A percentile compares a stretch with the other conserved stretches of the same genome.
phyloP scores from a whole-genome alignment of 78 protist genomes.

The Monocercomonoides exilis region DNA sequence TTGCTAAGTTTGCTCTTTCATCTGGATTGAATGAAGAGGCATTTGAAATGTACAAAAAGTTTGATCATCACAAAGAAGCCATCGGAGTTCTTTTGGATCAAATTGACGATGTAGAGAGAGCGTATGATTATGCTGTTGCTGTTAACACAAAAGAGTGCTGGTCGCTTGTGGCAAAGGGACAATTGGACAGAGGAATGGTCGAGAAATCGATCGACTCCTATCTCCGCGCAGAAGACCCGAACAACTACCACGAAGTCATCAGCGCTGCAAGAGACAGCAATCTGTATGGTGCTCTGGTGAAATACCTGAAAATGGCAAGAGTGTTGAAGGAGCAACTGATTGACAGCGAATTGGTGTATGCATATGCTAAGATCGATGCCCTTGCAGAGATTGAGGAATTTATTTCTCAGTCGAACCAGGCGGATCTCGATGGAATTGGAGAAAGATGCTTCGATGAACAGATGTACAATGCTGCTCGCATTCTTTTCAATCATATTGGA shows the following conservation, averaged over 20 bases:
- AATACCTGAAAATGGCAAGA: conserved; percentile 83
- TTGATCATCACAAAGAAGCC: conserved; percentile 73
- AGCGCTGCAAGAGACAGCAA: conserved; percentile 49
- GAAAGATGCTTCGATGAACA: conserved; percentile 86
- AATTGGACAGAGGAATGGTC: conserved; percentile 63
- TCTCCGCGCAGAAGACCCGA: conserved; percentile 75
- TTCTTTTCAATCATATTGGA: conserved; percentile 76
- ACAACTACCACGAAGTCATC: conserved; percentile 31
- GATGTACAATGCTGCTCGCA: conserved; percentile 87
- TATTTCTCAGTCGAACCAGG: conserved; percentile 69
- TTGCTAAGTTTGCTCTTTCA: conserved; percentile 84
- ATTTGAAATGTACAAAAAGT: conserved; percentile 89
- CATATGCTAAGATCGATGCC: conserved; percentile 82
- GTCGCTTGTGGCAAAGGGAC: conserved; percentile 79
- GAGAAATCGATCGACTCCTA: conserved; percentile 56
- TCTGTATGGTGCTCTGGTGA: conserved; percentile 58
- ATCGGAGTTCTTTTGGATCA: conserved; percentile 58
- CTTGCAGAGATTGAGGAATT: conserved; percentile 95
- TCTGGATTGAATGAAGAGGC: conserved; percentile 92
- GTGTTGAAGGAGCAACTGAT: conserved; percentile 70
- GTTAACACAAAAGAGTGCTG: conserved; percentile 79
- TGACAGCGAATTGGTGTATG: conserved; percentile 88
- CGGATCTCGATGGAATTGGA: conserved; percentile 49
- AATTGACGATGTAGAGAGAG: conserved; percentile 75
- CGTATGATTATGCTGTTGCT: conserved; percentile 86